Conservation (phyloP, 2,329 filamentous ascomycete genomes). For the Pseudocercospora cruenta region DNA sequence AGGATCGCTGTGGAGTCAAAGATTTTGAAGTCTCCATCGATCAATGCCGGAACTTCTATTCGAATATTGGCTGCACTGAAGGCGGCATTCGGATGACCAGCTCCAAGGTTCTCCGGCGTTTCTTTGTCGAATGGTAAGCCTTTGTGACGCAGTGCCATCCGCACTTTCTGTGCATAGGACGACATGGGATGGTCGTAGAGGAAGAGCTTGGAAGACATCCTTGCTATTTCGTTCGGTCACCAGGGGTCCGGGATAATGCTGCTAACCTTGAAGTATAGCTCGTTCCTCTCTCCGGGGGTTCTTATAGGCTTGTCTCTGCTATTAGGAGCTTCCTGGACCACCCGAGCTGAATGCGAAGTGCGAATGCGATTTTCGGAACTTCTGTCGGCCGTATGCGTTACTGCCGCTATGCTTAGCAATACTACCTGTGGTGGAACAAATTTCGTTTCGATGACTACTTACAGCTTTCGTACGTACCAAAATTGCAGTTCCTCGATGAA, state of each 20-base stretch:
- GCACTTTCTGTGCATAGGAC: constrained; percentile 45
- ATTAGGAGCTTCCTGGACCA: neutral
- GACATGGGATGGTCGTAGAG: constrained; percentile 37
- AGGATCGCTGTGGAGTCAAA: constrained; percentile 41
- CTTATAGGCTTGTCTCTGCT: neutral
- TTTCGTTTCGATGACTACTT: neutral
- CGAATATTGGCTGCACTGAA: constrained; percentile 38
- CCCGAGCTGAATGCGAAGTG: neutral
- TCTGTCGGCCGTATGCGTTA: neutral
- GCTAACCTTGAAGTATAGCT: neutral
- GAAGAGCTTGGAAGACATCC: constrained; percentile 28
- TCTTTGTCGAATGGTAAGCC: constrained; percentile 40
- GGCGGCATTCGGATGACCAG: constrained; percentile 34
- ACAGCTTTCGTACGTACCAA: neutral
- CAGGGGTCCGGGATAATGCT: neutral
- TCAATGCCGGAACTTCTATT: constrained; percentile 42
- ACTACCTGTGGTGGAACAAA: neutral
- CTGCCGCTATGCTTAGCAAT: neutral
- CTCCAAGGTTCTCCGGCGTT: constrained; percentile 42
- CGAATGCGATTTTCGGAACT: neutral
- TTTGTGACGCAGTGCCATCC: constrained; percentile 43
- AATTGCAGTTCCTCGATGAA: neutral
- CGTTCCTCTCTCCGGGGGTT: neutral
- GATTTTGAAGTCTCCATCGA: constrained; percentile 35
- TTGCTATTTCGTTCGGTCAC: neutral